phyloP scores from a whole-genome alignment of 2,329 filamentous ascomycete species.

The Alternaria ethzedia region DNA sequence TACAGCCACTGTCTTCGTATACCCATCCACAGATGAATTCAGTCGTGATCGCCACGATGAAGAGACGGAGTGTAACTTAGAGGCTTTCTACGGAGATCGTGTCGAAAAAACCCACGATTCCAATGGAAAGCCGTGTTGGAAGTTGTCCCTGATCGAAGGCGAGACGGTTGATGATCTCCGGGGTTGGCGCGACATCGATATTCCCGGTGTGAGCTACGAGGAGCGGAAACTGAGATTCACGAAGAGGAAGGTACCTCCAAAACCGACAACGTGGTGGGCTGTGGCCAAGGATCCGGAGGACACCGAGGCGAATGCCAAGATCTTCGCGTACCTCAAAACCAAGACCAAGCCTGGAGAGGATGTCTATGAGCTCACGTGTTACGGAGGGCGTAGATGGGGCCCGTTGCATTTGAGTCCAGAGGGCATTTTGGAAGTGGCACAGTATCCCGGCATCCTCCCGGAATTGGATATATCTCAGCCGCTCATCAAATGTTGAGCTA shows the following conservation, averaged over 20 bases:
- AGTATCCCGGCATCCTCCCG: not conserved
- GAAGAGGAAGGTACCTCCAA: not conserved
- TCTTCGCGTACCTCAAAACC: not conserved
- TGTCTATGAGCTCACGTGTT: not conserved
- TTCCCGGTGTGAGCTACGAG: not conserved
- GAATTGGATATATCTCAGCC: not conserved
- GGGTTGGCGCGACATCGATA: not conserved
- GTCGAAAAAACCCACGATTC: not conserved
- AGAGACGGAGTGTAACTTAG: not conserved
- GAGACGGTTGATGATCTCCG: not conserved
- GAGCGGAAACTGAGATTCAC: not conserved
- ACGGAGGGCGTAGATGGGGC: not conserved
- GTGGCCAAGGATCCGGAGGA: not conserved
- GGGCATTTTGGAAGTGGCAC: not conserved
- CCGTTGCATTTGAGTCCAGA: not conserved
- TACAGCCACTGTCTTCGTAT: not conserved
- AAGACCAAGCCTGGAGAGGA: not conserved
- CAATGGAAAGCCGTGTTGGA: not conserved
- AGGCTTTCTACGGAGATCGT: not conserved
- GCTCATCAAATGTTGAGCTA: not conserved
- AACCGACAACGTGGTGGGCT: not conserved
- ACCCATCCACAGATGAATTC: not conserved
- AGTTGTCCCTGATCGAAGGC: not conserved
- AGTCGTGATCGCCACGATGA: not conserved
- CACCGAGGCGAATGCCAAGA: not conserved